Percentiles rank a stretch among this genome's conserved stretches.
These are phyloP conservation scores for Neolentinus lepideus DNA, from an alignment of 1,284 basidiomycete genomes.

Conservation along the genomic window DNA sequence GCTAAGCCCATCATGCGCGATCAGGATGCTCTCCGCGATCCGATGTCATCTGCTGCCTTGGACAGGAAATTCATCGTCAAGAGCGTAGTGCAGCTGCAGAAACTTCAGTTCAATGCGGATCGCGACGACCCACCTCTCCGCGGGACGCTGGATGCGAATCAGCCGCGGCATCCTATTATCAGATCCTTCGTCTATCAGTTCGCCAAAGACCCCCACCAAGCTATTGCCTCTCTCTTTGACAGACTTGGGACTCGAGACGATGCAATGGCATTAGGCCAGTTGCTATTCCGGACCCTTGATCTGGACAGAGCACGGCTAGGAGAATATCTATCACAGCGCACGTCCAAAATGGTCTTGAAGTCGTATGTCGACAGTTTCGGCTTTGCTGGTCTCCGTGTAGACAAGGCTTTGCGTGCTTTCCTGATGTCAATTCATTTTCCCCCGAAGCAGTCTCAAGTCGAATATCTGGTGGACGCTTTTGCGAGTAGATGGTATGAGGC, in stretches of 20 bases:
- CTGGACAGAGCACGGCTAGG: conserved; percentile 83
- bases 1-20: conserved; percentile 66
- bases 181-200: conserved; percentile 72
- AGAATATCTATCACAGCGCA: conserved; percentile 68
- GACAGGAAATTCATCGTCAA: conserved; percentile 86
- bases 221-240: conserved; percentile 58
- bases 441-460: conserved; percentile 41
- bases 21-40: conserved; percentile 52
- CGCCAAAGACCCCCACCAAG: conserved; percentile 62
- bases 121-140: conserved; percentile 38
- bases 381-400: conserved; percentile 77
- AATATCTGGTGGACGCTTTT: conserved; percentile 78
- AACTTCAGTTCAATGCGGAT: conserved; percentile 62
- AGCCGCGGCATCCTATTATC: conserved; percentile 51
- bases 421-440: conserved; percentile 77
- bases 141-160: conserved; percentile 25
- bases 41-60: conserved; percentile 41
- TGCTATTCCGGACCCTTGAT: conserved; percentile 82
- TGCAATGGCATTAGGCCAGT: conserved; percentile 61
- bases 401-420: conserved; percentile 86
- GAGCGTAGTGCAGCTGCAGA: conserved; percentile 74
- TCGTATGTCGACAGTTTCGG: conserved; percentile 86
- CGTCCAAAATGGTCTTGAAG: conserved; percentile 69
- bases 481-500: conserved; percentile 85
- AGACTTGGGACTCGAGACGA: conserved; percentile 54